A percentile compares a stretch with the other conserved stretches of the same genome.
phyloP scores from a whole-genome alignment of 129 eudicot species.

The Ambrosia artemisiifolia region DNA sequence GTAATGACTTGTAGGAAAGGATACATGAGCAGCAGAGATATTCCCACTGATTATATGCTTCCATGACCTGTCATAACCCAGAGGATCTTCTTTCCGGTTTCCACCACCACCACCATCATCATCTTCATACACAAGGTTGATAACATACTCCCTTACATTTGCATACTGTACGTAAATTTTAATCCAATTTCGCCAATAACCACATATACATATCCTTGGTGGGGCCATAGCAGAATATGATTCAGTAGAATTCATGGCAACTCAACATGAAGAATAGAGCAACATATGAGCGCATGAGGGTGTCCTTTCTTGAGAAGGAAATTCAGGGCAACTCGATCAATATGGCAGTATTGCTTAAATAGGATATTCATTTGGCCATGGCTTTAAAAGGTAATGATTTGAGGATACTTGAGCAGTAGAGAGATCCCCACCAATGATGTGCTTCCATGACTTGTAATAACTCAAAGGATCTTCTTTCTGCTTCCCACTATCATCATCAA shows the following conservation, averaged over 20 bases:
- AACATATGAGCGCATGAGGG: no score
- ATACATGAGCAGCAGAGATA: not conserved
- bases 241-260: no score
- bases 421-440: not conserved
- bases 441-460: slow-evolving; percentile 1
- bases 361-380: not conserved
- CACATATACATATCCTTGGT: no score
- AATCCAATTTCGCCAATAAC: no score
- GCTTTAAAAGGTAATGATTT: not conserved
- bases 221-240: no score
- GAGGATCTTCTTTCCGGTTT: not conserved
- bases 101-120: not conserved
- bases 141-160: slow-evolving; percentile 4
- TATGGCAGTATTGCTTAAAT: no score
- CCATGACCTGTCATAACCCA: slow-evolving; percentile 2
- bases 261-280: no score
- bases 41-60: not conserved
- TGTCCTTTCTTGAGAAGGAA: no score
- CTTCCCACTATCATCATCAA: not conserved
- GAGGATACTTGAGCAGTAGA: not conserved
- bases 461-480: not conserved
- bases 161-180: not conserved
- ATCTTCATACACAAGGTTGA: not conserved
- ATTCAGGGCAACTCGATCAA: no score
- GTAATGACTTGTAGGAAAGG: not conserved